phyloP scores from a whole-genome alignment of 345 rosid species.

The Sisymbrium irio region DNA sequence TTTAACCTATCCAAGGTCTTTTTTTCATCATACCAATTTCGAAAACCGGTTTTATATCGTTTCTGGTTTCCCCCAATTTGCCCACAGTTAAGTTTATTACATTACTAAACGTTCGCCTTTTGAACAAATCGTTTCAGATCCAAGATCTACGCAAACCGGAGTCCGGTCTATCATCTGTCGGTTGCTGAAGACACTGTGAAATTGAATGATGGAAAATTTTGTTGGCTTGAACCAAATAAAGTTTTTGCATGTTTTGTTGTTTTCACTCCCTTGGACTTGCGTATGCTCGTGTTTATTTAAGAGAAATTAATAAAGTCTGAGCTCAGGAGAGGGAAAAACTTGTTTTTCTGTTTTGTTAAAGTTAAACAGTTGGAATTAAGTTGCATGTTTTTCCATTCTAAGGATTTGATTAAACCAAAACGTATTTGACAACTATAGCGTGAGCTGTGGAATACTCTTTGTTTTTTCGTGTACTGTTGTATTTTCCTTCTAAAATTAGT shows the following conservation, averaged over 20 bases:
- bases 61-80: neutral
- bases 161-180: slow-evolving; percentile 24
- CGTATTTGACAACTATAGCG: neutral
- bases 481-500: slow-evolving; percentile 7
- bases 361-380: neutral
- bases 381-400: neutral
- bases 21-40: neutral
- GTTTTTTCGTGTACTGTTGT: neutral
- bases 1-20: slow-evolving; percentile 51
- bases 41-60: neutral
- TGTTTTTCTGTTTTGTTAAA: neutral
- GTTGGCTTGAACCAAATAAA: neutral
- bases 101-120: neutral
- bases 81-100: neutral
- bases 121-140: neutral
- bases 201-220: neutral
- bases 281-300: neutral
- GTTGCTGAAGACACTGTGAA: slow-evolving; percentile 10
- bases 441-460: neutral
- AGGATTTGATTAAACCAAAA: neutral
- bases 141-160: slow-evolving; percentile 29
- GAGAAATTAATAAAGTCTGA: too few relatives aligned
- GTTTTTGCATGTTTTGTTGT: neutral
- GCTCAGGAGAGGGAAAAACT: too few relatives aligned
- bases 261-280: neutral